A percentile compares a stretch with the other conserved stretches of the same genome.
Conservation (phyloP, 2,329 filamentous ascomycete species). For the Colletotrichum brevisporum region DNA sequence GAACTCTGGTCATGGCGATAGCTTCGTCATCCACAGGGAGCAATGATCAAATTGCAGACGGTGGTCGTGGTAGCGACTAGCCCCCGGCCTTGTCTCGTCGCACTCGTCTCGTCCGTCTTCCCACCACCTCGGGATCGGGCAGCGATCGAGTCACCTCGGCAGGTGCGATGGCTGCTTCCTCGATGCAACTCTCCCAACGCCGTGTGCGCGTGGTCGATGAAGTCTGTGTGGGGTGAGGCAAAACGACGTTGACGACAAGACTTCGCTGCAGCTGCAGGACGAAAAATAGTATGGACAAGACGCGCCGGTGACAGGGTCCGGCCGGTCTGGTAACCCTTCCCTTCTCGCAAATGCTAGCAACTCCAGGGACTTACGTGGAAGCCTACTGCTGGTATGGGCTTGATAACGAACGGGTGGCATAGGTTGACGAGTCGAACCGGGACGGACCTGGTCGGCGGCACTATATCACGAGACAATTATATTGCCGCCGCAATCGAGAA, state of each 20-base stretch:
- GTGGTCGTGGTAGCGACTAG: no score
- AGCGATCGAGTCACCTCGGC: background rate
- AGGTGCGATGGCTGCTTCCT: background rate
- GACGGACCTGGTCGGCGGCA: constrained; percentile 3
- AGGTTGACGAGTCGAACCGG: background rate
- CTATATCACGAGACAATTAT: background rate
- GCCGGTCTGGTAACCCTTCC: no score
- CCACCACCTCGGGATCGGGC: constrained; percentile 14
- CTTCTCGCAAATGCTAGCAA: no score
- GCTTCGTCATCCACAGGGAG: background rate
- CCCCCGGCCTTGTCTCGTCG: no score
- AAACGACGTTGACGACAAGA: no score
- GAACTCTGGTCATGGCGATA: background rate
- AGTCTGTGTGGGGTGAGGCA: no score
- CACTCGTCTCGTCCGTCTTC: background rate
- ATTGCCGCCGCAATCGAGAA: background rate
- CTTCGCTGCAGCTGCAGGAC: no score
- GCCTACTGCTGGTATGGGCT: no score
- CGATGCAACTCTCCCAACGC: background rate
- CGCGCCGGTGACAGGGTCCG: no score
- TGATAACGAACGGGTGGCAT: background rate
- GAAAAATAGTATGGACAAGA: no score
- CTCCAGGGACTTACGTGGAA: no score
- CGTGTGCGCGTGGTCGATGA: background rate
- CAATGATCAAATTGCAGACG: background rate